Conservation (phyloP, 768 basidiomycete genomes). For the Pholiota conissans region DNA sequence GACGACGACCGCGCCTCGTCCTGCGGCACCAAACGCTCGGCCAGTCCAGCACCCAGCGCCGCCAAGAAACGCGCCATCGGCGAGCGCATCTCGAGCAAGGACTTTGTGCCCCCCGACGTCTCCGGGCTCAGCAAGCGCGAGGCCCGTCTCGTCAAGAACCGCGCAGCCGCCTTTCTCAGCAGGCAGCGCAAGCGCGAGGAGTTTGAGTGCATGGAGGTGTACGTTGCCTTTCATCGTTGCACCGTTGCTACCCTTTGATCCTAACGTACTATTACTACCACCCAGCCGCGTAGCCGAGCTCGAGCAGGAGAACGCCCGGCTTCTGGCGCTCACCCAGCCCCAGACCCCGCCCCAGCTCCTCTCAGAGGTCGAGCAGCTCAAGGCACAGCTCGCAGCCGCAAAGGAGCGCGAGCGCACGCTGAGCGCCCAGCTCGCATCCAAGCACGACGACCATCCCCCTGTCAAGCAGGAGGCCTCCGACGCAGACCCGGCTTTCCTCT, state of each 20-base stretch:
- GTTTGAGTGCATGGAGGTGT: slow-evolving; percentile 91
- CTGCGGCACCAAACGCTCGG: slow-evolving; percentile 42
- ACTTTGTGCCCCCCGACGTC: slow-evolving; percentile 88
- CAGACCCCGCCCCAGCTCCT: slow-evolving; percentile 30
- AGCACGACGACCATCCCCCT: slow-evolving; percentile 26
- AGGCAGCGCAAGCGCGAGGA: slow-evolving; percentile 91
- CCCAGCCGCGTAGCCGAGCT: slow-evolving; percentile 77
- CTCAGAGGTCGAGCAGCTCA: slow-evolving; percentile 63
- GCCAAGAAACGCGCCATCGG: slow-evolving; percentile 46
- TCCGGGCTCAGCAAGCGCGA: slow-evolving; percentile 87
- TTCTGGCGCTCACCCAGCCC: slow-evolving; percentile 56
- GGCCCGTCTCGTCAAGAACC: slow-evolving; percentile 88
- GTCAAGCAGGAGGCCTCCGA: slow-evolving; percentile 66
- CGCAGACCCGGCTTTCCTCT: slow-evolving; percentile 32
- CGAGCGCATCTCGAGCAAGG: slow-evolving; percentile 65
- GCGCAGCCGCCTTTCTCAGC: slow-evolving; percentile 89
- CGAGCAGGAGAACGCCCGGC: slow-evolving; percentile 80
- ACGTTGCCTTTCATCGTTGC: slow-evolving; percentile 35
- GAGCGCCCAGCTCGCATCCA: slow-evolving; percentile 55
- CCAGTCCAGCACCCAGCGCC: slow-evolving; percentile 38
- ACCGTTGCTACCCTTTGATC: not conserved
- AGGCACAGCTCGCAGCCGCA: slow-evolving; percentile 61
- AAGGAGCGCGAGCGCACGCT: slow-evolving; percentile 70
- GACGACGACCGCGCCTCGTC: slow-evolving; percentile 28
- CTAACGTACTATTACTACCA: not conserved